Base-by-base conservation (phyloP, 2,329 filamentous ascomycete species). In the Knufia petricola region DNA sequence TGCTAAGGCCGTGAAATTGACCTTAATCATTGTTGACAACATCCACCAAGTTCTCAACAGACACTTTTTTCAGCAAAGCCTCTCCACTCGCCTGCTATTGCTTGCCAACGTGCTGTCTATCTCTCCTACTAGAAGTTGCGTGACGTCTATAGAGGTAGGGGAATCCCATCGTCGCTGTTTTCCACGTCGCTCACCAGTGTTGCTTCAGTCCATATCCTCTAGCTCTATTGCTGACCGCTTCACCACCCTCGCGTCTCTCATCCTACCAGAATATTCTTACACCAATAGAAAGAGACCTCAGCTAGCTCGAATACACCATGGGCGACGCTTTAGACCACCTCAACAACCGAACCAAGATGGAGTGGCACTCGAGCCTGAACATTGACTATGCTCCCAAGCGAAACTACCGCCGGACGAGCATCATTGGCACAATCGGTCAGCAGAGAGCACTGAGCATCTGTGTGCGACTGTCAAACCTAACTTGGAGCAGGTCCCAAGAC, bases 381-480 rank as follows among this genome's bases (percentile, higher is more conserved):
- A 95, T 90, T 58, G 85, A 92, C 66, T 88, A 84, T 74, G 76
- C 79, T 61, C 89, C 90, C 50, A 78, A 83, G 62, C 86, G 84
- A 71, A 89, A 94, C 76, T 94, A 92, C 73, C 87, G 92, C 64
- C 84, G 92, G 60, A 95, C 90, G 55, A 95, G 89, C 65, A 98
- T 98, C 75, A 95, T 98, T 72, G 88, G 90, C 76, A 96, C 92
- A 62, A 96, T 98, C 67, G 92, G 78, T 81, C 69, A 62, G 73
- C 59, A n/a, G n/a, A 39, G 38, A 19, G 20, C 20, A 10, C 9
- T 13, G 19, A 20, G n/a, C n/a, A n/a, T n/a, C n/a, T n/a, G n/a
- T 6, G 9, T 21, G 2, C 3, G n/a, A 2, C 2, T n/a, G 13
- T 15, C n/a, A n/a, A 4, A 15, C 21, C 39, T 50, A 23, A 45